Evolutionary conservation across 257 asterid genomes (phyloP).

Genomic region (Leptodermis oblonga): DNA sequence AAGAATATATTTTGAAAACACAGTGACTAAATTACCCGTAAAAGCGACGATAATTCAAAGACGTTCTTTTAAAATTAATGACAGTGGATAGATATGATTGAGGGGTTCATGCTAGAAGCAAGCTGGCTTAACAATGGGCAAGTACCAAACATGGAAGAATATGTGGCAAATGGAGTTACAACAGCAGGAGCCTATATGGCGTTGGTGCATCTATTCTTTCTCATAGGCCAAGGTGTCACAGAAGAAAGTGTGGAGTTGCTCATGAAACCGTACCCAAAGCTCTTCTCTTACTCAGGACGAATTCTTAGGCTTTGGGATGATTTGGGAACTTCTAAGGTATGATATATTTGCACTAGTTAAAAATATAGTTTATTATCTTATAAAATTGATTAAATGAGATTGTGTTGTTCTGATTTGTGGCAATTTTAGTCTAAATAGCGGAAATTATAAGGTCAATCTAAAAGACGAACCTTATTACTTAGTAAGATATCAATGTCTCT

Average conservation of each 20-base stretch:
- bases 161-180: slow-evolving; percentile 59
- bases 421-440: too few relatives aligned
- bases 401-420: too few relatives aligned
- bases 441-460: too few relatives aligned
- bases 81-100: slow-evolving; percentile 74
- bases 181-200: slow-evolving; percentile 78
- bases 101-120: slow-evolving; percentile 62
- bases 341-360: too few relatives aligned
- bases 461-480: too few relatives aligned
- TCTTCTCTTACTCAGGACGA: slow-evolving; percentile 57
- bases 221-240: slow-evolving; percentile 60
- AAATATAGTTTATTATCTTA: too few relatives aligned
- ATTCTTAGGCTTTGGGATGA: slow-evolving; percentile 76
- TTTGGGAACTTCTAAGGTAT: slow-evolving; percentile 66
- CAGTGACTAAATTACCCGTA: too few relatives aligned
- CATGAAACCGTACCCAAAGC: slow-evolving; percentile 50
- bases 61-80: too few relatives aligned
- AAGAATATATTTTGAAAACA: too few relatives aligned
- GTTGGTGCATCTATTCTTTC: slow-evolving; percentile 58
- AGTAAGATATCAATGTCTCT: too few relatives aligned
- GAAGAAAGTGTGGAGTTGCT: slow-evolving; percentile 30
- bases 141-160: slow-evolving; percentile 51
- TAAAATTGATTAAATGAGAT: too few relatives aligned
- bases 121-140: slow-evolving; percentile 52
- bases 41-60: too few relatives aligned